Percentiles rank a stretch among this genome's conserved stretches.
phyloP scores from a whole-genome alignment of 2,329 filamentous ascomycete genomes.

The Scedosporium dehoogii region DNA sequence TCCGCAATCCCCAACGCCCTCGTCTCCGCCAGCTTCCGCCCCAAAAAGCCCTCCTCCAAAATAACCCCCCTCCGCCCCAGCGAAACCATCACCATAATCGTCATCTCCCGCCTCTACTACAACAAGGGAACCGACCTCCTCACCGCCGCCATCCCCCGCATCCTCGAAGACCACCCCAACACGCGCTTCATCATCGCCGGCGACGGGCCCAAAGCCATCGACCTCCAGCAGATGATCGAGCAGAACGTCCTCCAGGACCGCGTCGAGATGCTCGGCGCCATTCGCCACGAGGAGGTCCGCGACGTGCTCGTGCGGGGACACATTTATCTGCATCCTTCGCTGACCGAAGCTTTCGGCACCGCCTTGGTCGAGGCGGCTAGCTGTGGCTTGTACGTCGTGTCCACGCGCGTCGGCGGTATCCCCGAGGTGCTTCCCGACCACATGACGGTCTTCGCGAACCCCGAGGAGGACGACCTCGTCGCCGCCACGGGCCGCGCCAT shows the following conservation, averaged over 20 bases:
- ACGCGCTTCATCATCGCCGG: constrained; percentile 96
- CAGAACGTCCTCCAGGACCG: constrained; percentile 88
- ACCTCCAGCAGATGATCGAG: constrained; percentile 96
- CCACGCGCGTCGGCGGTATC: constrained; percentile 91
- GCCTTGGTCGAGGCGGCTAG: constrained; percentile 96
- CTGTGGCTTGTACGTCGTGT: constrained; percentile 93
- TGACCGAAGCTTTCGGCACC: constrained; percentile 95
- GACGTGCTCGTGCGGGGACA: constrained; percentile 97
- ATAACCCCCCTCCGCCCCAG: constrained; percentile 59
- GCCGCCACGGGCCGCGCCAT: constrained; percentile 84
- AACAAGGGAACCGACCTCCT: constrained; percentile 97
- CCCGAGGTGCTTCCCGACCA: constrained; percentile 90
- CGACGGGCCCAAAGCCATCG: constrained; percentile 91
- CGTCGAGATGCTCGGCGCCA: constrained; percentile 82
- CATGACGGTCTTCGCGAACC: constrained; percentile 96
- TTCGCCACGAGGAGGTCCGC: constrained; percentile 91
- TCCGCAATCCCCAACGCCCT: constrained; percentile 94
- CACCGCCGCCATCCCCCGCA: constrained; percentile 90
- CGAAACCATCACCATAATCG: constrained; percentile 89
- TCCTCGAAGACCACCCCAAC: constrained; percentile 80
- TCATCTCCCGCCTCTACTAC: constrained; percentile 95
- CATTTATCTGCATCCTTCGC: constrained; percentile 88
- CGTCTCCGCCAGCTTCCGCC: constrained; percentile 90
- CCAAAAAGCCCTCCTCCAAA: constrained; percentile 30
- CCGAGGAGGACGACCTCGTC: constrained; percentile 92